These are phyloP conservation scores for Waltiozyma sp. DNA, from an alignment of 1,139 yeast species.

Conservation along the genomic window DNA sequence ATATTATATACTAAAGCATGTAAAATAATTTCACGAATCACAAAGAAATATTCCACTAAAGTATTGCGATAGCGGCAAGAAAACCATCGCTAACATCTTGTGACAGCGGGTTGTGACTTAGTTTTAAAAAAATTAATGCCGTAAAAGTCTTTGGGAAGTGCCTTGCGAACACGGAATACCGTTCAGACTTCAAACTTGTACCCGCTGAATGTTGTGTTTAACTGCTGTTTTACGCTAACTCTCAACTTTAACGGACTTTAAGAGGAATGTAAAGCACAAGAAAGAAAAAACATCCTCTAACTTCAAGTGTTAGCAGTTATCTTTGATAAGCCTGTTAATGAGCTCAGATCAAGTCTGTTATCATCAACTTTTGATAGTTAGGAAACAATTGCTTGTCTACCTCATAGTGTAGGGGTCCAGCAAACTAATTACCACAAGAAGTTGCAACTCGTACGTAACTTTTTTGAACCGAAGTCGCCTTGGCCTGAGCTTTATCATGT, in stretches of 20 bases:
- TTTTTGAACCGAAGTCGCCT: too few species aligned
- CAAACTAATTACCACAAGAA: too few species aligned
- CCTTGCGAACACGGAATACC: too few species aligned
- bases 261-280: background rate
- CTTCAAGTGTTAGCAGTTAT: background rate
- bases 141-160: background rate
- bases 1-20: too few species aligned
- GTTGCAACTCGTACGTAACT: too few species aligned
- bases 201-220: background rate
- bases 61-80: background rate
- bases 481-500: too few species aligned
- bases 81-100: background rate
- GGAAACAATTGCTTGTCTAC: too few species aligned
- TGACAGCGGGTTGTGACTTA: background rate
- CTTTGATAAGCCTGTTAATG: background rate
- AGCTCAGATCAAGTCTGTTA: background rate
- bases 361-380: background rate
- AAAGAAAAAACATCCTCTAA: background rate
- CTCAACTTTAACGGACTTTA: background rate
- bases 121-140: too few species aligned
- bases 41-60: background rate
- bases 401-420: too few species aligned
- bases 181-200: too few species aligned
- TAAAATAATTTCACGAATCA: too few species aligned
- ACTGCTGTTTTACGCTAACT: background rate